These are phyloP conservation scores for Clarireedia sp. DNA, from an alignment of 2,329 filamentous ascomycete species.

Conservation along the genomic window DNA sequence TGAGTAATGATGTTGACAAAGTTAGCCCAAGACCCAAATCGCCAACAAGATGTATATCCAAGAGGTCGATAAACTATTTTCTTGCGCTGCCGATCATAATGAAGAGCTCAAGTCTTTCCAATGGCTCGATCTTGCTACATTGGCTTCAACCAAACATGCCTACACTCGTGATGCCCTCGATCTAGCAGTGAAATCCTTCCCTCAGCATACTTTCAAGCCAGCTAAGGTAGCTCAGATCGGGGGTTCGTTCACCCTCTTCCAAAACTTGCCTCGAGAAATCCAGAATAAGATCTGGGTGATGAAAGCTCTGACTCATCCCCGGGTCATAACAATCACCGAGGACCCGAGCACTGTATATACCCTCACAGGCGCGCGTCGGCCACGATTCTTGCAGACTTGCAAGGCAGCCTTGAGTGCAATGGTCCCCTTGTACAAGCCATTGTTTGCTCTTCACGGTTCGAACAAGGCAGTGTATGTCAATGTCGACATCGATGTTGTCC, in stretches of 20 bases:
- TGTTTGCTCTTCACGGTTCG: background rate
- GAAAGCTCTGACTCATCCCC: background rate
- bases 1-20: too few relatives aligned
- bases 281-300: background rate
- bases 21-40: background rate
- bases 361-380: background rate
- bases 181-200: background rate
- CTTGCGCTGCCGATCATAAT: background rate
- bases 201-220: background rate
- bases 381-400: background rate
- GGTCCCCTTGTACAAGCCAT: background rate
- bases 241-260: background rate
- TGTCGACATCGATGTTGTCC: background rate
- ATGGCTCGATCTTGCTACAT: background rate
- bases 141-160: background rate
- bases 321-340: background rate
- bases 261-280: background rate
- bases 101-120: background rate
- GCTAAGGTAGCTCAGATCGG: background rate
- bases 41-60: background rate
- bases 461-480: background rate
- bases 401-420: background rate
- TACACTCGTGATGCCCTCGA: background rate
- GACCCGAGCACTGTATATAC: background rate
- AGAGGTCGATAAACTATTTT: background rate